Conservation (phyloP, 2,329 filamentous ascomycete genomes). For the Didymella exigua region DNA sequence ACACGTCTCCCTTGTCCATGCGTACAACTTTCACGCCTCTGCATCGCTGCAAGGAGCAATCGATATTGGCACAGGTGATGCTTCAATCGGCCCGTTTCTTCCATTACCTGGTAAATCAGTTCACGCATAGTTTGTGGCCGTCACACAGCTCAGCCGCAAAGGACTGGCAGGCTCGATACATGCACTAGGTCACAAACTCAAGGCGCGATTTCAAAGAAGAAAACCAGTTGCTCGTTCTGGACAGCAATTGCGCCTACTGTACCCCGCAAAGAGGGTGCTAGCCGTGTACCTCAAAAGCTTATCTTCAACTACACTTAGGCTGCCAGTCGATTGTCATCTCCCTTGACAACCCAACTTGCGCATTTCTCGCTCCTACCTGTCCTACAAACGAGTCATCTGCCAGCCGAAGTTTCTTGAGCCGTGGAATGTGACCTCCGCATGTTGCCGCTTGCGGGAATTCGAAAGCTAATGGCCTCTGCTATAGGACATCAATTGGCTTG, state of each 20-base stretch:
- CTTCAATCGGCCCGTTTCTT: not conserved
- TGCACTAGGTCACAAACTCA: not conserved
- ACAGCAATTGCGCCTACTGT: slow-evolving; percentile 1
- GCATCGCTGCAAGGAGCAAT: slow-evolving; percentile 3
- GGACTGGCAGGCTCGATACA: not conserved
- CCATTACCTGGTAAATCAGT: not conserved
- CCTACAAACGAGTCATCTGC: slow-evolving; percentile 11
- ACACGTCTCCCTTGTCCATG: slow-evolving; percentile 7
- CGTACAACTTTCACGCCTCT: not conserved
- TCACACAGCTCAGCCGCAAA: not conserved
- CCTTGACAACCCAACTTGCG: slow-evolving; percentile 1
- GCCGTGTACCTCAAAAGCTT: slow-evolving; percentile 4
- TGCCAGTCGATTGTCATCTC: not conserved
- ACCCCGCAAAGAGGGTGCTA: slow-evolving; percentile 2
- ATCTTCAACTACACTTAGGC: slow-evolving; percentile 11
- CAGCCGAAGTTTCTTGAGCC: not conserved
- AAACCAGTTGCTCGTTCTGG: not conserved
- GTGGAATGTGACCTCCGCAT: slow-evolving; percentile 9
- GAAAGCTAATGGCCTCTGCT: not conserved
- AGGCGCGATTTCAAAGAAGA: not conserved
- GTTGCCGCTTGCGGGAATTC: not conserved
- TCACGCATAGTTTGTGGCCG: not conserved
- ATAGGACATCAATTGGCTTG: slow-evolving; percentile 10
- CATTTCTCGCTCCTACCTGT: slow-evolving; percentile 12
- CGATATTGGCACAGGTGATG: not conserved